These are phyloP conservation scores for Cicer bijugum DNA, from an alignment of 306 rosid species.

Conservation along the genomic window DNA sequence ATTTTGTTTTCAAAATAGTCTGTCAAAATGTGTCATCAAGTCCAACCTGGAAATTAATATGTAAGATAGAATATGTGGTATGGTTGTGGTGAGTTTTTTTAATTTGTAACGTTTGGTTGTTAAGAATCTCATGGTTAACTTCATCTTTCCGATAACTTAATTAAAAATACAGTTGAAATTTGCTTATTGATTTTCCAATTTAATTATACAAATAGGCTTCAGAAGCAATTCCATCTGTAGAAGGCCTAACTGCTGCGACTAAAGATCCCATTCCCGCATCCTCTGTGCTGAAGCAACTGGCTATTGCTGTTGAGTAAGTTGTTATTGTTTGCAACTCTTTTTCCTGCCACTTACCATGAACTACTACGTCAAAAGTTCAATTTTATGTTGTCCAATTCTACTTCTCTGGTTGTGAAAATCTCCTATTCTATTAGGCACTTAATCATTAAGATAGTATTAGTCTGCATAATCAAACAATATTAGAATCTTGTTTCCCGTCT, in stretches of 20 bases:
- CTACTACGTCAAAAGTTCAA: conserved; percentile 21
- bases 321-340: conserved; percentile 37
- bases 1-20: conserved; percentile 24
- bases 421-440: conserved; percentile 19
- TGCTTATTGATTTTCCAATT: conserved; percentile 26
- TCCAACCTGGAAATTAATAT: conserved; percentile 16
- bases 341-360: conserved; percentile 34
- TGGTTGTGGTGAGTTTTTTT: conserved; percentile 28
- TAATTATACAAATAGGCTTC: conserved; percentile 55
- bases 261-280: conserved; percentile 72
- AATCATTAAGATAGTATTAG: conserved; percentile 1
- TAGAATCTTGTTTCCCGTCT: conserved; percentile 36
- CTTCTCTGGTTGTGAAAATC: conserved; percentile 11
- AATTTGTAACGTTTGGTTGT: conserved; percentile 4
- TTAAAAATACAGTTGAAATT: conserved; percentile 18
- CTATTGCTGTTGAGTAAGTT: conserved; percentile 89
- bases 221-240: conserved; percentile 74
- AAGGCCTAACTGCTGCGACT: conserved; percentile 65
- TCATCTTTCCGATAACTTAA: conserved; percentile 23
- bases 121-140: conserved; percentile 14
- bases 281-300: conserved; percentile 81
- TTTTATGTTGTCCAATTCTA: conserved; percentile 17
- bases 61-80: conserved; percentile 14
- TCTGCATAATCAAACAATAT: conserved; percentile 12
- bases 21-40: conserved; percentile 16